Evolutionary conservation across 2,329 filamentous ascomycete species (phyloP).

Genomic region (Cytospora schulzeri): DNA sequence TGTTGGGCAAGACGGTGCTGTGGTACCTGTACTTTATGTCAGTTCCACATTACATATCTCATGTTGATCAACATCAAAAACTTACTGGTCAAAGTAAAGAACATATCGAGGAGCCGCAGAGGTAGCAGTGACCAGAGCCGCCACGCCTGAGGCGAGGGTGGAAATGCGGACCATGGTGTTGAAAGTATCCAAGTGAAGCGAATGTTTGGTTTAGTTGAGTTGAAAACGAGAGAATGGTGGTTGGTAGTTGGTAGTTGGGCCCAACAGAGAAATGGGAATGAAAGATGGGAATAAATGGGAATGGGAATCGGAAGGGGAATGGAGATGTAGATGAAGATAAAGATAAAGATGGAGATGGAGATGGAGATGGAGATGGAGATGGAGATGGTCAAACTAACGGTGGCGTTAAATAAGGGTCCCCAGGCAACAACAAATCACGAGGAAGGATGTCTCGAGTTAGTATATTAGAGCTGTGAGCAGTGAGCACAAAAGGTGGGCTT

Average conservation of each 20-base stretch:
- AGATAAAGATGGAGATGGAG: background rate
- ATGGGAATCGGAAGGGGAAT: background rate
- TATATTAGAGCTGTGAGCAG: no score
- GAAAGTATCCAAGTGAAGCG: background rate
- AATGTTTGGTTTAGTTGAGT: background rate
- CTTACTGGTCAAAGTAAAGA: slow-evolving; percentile 28
- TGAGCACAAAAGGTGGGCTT: no score
- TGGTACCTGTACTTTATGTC: slow-evolving; percentile 20
- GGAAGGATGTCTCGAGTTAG: background rate
- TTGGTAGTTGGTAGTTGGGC: no score
- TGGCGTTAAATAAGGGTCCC: background rate
- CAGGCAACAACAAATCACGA: background rate
- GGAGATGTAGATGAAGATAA: background rate
- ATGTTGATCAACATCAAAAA: no score
- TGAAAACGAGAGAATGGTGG: background rate
- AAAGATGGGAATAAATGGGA: no score
- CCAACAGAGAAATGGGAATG: background rate
- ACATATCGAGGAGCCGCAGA: slow-evolving; percentile 20
- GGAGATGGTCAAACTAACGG: background rate
- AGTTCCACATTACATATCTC: background rate
- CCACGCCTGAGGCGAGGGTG: slow-evolving; percentile 11
- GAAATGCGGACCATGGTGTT: slow-evolving; percentile 21
- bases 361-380: background rate
- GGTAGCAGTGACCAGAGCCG: slow-evolving; percentile 10
- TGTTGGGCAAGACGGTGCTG: slow-evolving; percentile 18